Percentiles rank a stretch among this genome's conserved stretches.
phyloP scores from a whole-genome alignment of 164 flowering plant genomes.

The Magnolia sinica region DNA sequence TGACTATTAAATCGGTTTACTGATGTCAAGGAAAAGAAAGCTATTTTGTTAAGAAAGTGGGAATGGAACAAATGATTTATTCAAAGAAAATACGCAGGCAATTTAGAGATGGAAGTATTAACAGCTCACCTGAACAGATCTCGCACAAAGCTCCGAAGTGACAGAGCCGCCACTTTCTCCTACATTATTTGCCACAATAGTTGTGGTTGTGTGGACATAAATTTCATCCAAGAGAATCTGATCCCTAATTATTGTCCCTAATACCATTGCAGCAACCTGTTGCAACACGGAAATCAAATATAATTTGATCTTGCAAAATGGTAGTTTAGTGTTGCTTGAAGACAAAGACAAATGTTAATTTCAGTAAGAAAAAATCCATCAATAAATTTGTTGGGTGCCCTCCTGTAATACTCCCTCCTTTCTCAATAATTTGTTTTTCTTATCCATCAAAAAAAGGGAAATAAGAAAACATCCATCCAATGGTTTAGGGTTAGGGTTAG shows the following conservation, averaged over 20 bases:
- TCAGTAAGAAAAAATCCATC: no score
- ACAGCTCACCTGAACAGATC: conserved; percentile 5
- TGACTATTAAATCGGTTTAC: not conserved
- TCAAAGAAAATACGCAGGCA: not conserved
- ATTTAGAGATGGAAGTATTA: not conserved
- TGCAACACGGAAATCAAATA: not conserved
- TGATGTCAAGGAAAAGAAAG: not conserved
- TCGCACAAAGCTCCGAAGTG: conserved; percentile 7
- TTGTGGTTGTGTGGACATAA: conserved; percentile 14
- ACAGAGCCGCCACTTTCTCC: conserved; percentile 12
- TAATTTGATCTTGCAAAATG: not conserved
- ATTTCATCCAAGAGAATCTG: conserved; percentile 6
- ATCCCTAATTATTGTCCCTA: conserved; percentile 8
- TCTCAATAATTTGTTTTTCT: no score
- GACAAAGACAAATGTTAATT: no score
- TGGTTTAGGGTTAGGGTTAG: no score
- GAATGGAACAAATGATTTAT: no score
- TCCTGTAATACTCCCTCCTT: no score
- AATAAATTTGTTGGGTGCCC: no score
- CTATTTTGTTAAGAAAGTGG: not conserved
- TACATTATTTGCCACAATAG: conserved; percentile 11
- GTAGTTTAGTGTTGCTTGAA: no score
- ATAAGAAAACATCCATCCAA: no score
- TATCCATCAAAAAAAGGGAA: no score
- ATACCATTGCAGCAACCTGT: conserved; percentile 8